Base-by-base conservation (phyloP, 129 eudicot species). In the Artemisia tridentata region DNA sequence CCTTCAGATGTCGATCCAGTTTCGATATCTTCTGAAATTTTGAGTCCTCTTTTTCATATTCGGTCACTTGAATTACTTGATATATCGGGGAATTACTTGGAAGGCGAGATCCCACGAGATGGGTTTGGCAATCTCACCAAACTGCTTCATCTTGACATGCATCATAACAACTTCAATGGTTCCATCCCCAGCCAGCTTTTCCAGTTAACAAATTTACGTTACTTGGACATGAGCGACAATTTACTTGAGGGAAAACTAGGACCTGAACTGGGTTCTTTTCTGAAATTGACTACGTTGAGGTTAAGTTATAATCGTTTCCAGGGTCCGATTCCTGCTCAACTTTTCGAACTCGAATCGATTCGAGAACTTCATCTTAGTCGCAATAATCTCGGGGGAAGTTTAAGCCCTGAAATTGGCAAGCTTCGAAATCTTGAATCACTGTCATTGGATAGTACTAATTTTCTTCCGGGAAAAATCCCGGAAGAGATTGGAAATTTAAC, bases 101-200 rank as follows among this genome's bases (percentile, higher is more conserved):
- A 2, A 47, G 86, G 82, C 0, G 29, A 48, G 16, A 79, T 80
- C 19, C 53, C 75, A 0, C 48, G 73, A 3, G 29, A 50, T 2
- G 85, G 85, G 45, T 70, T 84, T 72, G 70, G 73, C 2, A 80
- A 80, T 61, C 73, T 84, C 34, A 78, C 73, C 23, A 65, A 81
- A 19, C 78, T 84, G 10, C 45, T 74, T 17, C 56, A 73, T 34
- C 88, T 84, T 19, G 85, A 84, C 49, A 52, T 80, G 81, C 0
- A 1, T 15, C 0, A 0, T 5, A 84, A 84, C 59, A 54, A 27
- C 8, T 78, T 84, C 13, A 60, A 27, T 25, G 86, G 86, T 48
- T 50, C 68, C 15, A 84, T 84, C 48, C 88, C 88, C 3, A 10
- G 41, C 2, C 68, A 77, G 17, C 15, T 84, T 51, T 84, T 77